Evolutionary conservation across 352 stramenopile species (phyloP).

Genomic region (Chrysophaeum taylorii): DNA sequence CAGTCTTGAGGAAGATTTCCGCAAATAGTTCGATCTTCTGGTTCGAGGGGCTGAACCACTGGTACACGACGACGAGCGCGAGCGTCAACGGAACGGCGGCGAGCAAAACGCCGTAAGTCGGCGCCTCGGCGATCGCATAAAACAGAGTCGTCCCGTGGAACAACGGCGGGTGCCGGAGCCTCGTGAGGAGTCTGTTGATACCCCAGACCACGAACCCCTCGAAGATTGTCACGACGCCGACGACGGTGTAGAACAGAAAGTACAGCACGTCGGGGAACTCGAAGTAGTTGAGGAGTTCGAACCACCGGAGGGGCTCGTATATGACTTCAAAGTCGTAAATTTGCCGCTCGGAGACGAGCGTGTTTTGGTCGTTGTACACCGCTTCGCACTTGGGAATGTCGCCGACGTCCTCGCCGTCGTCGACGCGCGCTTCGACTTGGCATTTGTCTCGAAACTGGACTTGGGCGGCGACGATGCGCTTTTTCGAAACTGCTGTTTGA

Average conservation of each 20-base stretch:
- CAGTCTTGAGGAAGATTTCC: neutral
- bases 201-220: constrained; percentile 77
- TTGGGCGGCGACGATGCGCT: neutral
- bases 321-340: constrained; percentile 71
- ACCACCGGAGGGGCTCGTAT: constrained; percentile 77
- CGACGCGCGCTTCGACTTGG: neutral
- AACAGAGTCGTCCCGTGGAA: constrained; percentile 80
- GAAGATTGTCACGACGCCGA: constrained; percentile 69
- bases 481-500: neutral
- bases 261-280: constrained; percentile 86
- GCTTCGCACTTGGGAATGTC: constrained; percentile 10
- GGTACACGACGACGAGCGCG: constrained; percentile 53
- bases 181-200: constrained; percentile 84
- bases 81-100: constrained; percentile 48
- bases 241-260: constrained; percentile 77
- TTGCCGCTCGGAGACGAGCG: constrained; percentile 18
- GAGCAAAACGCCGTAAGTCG: constrained; percentile 63
- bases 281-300: constrained; percentile 87
- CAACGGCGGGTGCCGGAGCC: constrained; percentile 79
- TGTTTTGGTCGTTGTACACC: neutral
- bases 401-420: neutral
- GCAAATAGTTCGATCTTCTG: neutral
- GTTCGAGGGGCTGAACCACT: constrained; percentile 46
- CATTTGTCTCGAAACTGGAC: neutral
- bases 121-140: constrained; percentile 66